These are phyloP conservation scores for Penicillium oxalicum DNA, from an alignment of 2,329 filamentous ascomycete genomes.

Conservation along the genomic window DNA sequence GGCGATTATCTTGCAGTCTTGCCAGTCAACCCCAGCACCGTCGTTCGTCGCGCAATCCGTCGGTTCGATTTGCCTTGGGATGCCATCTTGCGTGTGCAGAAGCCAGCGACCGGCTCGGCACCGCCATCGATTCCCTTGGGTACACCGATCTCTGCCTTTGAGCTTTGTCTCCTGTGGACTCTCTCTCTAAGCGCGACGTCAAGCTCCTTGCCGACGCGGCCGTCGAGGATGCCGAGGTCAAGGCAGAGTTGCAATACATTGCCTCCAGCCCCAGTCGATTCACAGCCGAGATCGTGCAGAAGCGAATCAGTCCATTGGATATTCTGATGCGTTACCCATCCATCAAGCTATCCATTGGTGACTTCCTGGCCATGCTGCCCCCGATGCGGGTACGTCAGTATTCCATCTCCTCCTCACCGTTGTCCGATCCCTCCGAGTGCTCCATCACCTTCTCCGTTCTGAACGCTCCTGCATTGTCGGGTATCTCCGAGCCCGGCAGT, in stretches of 20 bases:
- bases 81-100: constrained; percentile 56
- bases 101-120: constrained; percentile 44
- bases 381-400: constrained; percentile 76
- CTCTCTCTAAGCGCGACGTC: constrained; percentile 58
- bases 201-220: constrained; percentile 42
- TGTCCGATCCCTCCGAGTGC: constrained; percentile 51
- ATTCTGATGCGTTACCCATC: constrained; percentile 60
- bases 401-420: constrained; percentile 69
- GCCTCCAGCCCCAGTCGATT: constrained; percentile 37
- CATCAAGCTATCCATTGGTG: constrained; percentile 56
- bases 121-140: constrained; percentile 46
- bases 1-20: constrained; percentile 73
- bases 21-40: constrained; percentile 61
- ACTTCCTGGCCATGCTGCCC: constrained; percentile 66
- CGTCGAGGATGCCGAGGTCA: constrained; percentile 44
- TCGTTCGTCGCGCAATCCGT: constrained; percentile 58
- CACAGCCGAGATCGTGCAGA: constrained; percentile 46
- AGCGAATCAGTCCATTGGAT: constrained; percentile 55
- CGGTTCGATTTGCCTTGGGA: constrained; percentile 64
- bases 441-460: constrained; percentile 66
- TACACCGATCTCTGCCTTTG: constrained; percentile 54
- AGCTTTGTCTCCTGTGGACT: constrained; percentile 70
- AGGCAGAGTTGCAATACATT: constrained; percentile 33
- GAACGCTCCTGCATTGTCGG: constrained; percentile 46
- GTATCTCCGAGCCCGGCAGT: constrained; percentile 36